Base-by-base conservation (phyloP, 352 stramenopile species). In the Phytophthora colocasiae region DNA sequence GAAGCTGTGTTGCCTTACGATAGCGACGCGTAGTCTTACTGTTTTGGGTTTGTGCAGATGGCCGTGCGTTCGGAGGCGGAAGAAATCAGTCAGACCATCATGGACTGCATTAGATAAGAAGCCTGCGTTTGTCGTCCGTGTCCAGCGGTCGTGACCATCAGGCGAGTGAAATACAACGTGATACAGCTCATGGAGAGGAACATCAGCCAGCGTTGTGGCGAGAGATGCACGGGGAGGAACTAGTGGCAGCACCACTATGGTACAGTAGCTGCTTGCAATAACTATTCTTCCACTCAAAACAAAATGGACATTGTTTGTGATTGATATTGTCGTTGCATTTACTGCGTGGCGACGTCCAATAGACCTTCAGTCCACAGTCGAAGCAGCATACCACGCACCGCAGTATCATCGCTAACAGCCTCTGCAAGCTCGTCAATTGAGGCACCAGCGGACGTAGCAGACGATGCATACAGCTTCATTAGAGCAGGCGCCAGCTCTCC, bases 91-190 rank as follows among this genome's bases (percentile, higher is more conserved):
- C 87, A 97, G 69, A 98, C 97, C 69, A 97, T 99, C 39, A 95
- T 98, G 66, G 96, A 99, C 66, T 99, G 97, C 82, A 99, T 99
- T 79, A 83, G 87, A 82, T 96, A 92, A 93, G 57, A 63, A 55
- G 64, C 41, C 44, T 63, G 55, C 40, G 39, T 47, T 63, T 24
- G 41, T 58, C 36, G 49, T 55, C 47, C 40, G 15, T 49, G 51
- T 14, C 52, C 36, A 50, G 58, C 52, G 43, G 47, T 59, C 40
- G 27, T 71, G 46, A 55, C 60, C 61, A 63, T 58, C 39, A 57
- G 63, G 39, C 32, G 41, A 63, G 41, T 55, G 50, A 67, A 59
- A 36, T 48, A 45, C 55, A 58, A 55, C 47, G 56, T 50, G 38
- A 27, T 59, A 66, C 49, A 60, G 45, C 66, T 66, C 26, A 63